Base-by-base conservation (phyloP, 768 basidiomycete species). In the Lepiota subincarnata region DNA sequence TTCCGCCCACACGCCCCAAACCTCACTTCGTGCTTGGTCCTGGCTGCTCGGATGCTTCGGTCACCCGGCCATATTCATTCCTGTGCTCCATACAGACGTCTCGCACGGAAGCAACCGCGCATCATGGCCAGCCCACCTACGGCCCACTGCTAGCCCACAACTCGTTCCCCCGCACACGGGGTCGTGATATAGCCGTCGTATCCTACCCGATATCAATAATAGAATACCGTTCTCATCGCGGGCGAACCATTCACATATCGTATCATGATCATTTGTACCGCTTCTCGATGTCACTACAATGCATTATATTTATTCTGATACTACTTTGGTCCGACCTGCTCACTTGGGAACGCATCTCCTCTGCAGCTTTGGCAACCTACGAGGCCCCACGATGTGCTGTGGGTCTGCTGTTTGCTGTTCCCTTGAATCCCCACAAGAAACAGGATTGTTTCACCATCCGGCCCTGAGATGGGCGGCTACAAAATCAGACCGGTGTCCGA, bases 151-250 rank as follows among this genome's bases (percentile, higher is more conserved):
- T 46, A 18, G 52, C 14, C 22, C 31, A 24, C 24, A 5, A 24
- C 24, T 5, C 24, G 24, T 5, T 24, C 35, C 4, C 14, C 26
- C 34, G 31, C 31, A 28, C 24, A 46, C 51, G 50, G 51, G 28
- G 44, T 31, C n/a, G 24, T 34, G 35, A 53, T 47, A 45, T 31
- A 38, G 13, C 50, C 50, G 42, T 52, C 42, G 22, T 48, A 44
- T 43, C 12, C 44, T 39, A 38, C 16, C 52, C 52, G 44, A 47
- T 35, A 26, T 35, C 52, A 53, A 53, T 46, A 53, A 53, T 53
- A 53, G 52, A 36, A 39, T 37, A 46, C 52, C 52, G 44, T 53
- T 53, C 52, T 53, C 52, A 46, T 53, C 52, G 52, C 52, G 36
- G 36, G 44, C 52, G 44, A 45, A 45, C 52, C 26, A 46, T 45